Percentiles rank a stretch among this genome's conserved stretches.
Evolutionary conservation across 2,329 filamentous ascomycete genomes (phyloP).

Genomic region (Trichoderma endophyticum): DNA sequence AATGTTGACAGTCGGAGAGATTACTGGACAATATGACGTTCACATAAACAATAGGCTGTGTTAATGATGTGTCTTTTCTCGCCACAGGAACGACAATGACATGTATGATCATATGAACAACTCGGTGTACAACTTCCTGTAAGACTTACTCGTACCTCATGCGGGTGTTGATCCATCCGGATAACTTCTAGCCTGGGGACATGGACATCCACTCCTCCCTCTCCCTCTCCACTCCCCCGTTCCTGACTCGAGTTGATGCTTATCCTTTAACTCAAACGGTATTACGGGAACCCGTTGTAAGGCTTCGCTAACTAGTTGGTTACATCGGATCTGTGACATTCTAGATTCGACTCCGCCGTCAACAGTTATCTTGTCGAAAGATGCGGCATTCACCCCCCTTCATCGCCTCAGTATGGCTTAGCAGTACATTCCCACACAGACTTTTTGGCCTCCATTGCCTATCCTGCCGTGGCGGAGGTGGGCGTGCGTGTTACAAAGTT

Average conservation of each 20-base stretch:
- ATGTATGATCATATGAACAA: constrained; percentile 97
- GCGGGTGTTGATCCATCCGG: background rate
- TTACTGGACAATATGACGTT: background rate
- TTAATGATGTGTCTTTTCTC: constrained; percentile 15
- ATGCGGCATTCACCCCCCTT: constrained; percentile 69
- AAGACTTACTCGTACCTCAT: constrained; percentile 26
- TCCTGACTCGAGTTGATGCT: background rate
- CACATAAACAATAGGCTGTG: background rate
- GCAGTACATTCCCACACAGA: constrained; percentile 84
- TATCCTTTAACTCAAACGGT: background rate
- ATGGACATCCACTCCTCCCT: background rate
- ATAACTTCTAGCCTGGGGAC: background rate
- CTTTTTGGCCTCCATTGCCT: constrained; percentile 78
- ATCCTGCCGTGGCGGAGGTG: constrained; percentile 78
- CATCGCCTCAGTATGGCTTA: constrained; percentile 71
- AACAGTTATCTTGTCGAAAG: constrained; percentile 83
- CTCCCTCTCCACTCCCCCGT: background rate
- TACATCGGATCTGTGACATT: background rate
- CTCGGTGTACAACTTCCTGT: constrained; percentile 78
- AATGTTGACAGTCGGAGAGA: background rate
- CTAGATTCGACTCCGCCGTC: constrained; percentile 79
- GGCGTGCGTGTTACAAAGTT: constrained; percentile 79
- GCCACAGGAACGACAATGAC: constrained; percentile 78
- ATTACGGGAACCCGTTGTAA: background rate
- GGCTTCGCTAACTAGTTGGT: background rate